Base-by-base conservation (phyloP, 1,139 yeast genomes). In the Taphrina sp. region DNA sequence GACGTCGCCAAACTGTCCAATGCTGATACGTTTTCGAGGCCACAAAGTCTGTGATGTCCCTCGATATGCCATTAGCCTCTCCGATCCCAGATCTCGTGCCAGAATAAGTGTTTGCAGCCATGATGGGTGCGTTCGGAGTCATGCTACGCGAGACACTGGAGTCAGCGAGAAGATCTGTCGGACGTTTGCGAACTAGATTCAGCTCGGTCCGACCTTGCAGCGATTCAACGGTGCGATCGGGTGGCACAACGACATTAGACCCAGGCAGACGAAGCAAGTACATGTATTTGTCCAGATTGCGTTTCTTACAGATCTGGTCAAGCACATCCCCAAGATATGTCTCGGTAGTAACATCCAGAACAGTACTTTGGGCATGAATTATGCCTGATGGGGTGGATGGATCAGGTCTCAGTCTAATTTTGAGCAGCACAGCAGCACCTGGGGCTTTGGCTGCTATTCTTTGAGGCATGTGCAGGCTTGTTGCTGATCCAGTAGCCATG, bases 1-100 rank as follows among this genome's bases (percentile, higher is more conserved):
- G 92, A 59, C 94, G 80, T 63, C 97, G 77, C 86, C 89, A 87
- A 0, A 92, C 95, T 38, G 80, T 83, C 80, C 90, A 80, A 62
- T 76, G 78, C 61, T 76, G 70, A 59, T 72, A 72, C 5, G 73
- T 26, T 17, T 38, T 39, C 8, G 39, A 10, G 16, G 49, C 45
- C 29, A 44, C 37, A 20, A 29, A 35, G 36, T 38, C 55, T 17
- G 39, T 56, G 4, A 49, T 16, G 22, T 42, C n/a, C 16, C 17
- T 24, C 5, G 52, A 24, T 10, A 17, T n/a, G 3, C 37, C 23
- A 14, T 22, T 24, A 12, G 24, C 10, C 7, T 31, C 43, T 1
- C 35, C 35, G 24, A 24, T 17, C 7, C 39, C 23, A 12, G 24
- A 24, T 12, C 28, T 46, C 34, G 35, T 10, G 3, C 36, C 47